A percentile compares a stretch with the other conserved stretches of the same genome.
Conservation (phyloP, 345 rosid species). For the Boechera divaricarpa region DNA sequence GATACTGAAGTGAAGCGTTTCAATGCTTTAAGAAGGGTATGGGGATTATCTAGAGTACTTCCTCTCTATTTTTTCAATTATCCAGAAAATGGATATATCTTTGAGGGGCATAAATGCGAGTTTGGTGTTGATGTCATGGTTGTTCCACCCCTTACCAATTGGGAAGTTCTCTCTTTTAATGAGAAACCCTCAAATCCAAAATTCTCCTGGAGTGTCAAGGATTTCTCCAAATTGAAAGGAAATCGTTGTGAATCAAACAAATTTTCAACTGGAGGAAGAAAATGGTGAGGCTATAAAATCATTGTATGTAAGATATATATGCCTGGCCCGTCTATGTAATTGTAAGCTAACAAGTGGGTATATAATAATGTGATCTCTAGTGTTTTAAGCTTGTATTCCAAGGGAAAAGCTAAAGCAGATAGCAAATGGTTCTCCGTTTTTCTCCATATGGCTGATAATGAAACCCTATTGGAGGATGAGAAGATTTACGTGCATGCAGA, state of each 20-base stretch:
- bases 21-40: background rate
- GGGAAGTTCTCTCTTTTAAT: background rate
- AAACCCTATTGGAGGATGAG: background rate
- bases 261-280: background rate
- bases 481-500: background rate
- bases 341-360: background rate
- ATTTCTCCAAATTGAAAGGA: background rate
- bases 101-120: background rate
- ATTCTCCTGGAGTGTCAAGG: background rate
- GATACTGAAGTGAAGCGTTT: background rate
- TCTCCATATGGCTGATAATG: background rate
- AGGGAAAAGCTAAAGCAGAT: background rate
- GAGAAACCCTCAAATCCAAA: background rate
- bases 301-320: background rate
- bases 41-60: background rate
- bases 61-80: background rate
- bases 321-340: background rate
- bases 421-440: background rate
- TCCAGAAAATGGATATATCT: background rate
- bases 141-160: conserved; percentile 5
- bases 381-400: background rate
- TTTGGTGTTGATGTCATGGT: background rate
- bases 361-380: background rate
- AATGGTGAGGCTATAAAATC: background rate
- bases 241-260: background rate